Evolutionary conservation across 2,329 filamentous ascomycete species (phyloP).

Genomic region (Colletotrichum sp.): DNA sequence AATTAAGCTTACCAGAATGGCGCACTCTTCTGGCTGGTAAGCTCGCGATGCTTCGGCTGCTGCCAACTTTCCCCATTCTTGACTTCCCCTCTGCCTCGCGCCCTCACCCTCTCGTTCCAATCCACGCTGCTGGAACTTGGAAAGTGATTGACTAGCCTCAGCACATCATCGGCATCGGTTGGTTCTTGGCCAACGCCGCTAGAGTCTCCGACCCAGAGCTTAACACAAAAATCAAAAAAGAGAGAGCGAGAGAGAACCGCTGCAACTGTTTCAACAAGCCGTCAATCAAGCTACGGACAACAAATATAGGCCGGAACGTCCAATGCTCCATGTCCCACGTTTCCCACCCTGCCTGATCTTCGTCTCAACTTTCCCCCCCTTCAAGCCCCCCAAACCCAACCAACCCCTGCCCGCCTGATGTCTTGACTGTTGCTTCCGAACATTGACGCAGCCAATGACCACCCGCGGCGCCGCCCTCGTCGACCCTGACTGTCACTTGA

Average conservation of each 20-base stretch:
- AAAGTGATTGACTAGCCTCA: neutral
- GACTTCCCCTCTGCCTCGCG: neutral
- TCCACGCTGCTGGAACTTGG: neutral
- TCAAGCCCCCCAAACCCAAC: neutral
- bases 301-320: slow-evolving; percentile 9
- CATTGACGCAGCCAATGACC: neutral
- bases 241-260: neutral
- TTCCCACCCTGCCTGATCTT: slow-evolving; percentile 16
- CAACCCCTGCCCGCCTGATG: slow-evolving; percentile 4
- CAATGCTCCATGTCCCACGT: slow-evolving; percentile 11
- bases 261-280: slow-evolving; percentile 5
- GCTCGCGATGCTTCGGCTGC: neutral
- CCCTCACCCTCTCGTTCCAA: neutral
- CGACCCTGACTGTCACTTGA: slow-evolving; percentile 1
- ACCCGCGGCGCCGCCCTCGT: neutral
- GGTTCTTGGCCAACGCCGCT: neutral
- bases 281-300: neutral
- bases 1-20: neutral
- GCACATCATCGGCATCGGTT: neutral
- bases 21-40: neutral
- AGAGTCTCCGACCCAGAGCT: neutral
- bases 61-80: neutral
- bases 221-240: neutral
- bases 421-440: neutral
- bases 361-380: slow-evolving; percentile 7